Evolutionary conservation across 805 yeast species (phyloP), one percentile per base, ranked within the genome.

Genomic region (Scheffersomyces ergatensis): DNA sequence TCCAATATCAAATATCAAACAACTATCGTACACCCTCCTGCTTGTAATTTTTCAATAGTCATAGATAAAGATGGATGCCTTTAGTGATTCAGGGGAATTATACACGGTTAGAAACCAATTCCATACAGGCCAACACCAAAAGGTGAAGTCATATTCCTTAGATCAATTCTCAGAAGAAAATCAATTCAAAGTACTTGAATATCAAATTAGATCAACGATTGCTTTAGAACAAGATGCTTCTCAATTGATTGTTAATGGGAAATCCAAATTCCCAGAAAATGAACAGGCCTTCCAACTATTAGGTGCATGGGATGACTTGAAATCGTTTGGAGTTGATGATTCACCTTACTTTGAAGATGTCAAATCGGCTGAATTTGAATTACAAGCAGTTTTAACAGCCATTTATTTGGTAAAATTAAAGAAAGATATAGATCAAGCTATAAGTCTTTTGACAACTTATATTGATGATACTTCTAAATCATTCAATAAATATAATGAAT

Each of bases 41-140:
- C n/a, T n/a, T n/a, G n/a, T n/a, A n/a, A n/a, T n/a, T n/a, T n/a
- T n/a, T n/a, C 24, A 21, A 21, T 7, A 21, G 24, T 7, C 24
- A 21, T 21, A 26, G 6, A 14, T 17, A 5, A 26, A 32, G 23
- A 69, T 69, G 75, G 69, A 64, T 44, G 57, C 57, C 27, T 65
- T 65, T 40, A 54, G 66, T 34, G 74, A 67, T 47, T 65, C 73
- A 5, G 71, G 72, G 57, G 84, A 80, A 51, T 67, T 77, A 27
- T 82, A 72, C 58, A 71, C 70, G 14, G 58, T 82, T 19, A 73
- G 78, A 48, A 82, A 78, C 52, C 77, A 76, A 43, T 82, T 79
- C 62, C 82, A 75, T 58, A 76, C 84, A 11, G 80, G 82, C 37
- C 81, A 79, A 51, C 77, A 71, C 54, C 53, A 63, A 11, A 67